These are phyloP conservation scores for Dryadomyces quercus-mongolicae DNA, from an alignment of 2,329 filamentous ascomycete genomes.

Conservation along the genomic window DNA sequence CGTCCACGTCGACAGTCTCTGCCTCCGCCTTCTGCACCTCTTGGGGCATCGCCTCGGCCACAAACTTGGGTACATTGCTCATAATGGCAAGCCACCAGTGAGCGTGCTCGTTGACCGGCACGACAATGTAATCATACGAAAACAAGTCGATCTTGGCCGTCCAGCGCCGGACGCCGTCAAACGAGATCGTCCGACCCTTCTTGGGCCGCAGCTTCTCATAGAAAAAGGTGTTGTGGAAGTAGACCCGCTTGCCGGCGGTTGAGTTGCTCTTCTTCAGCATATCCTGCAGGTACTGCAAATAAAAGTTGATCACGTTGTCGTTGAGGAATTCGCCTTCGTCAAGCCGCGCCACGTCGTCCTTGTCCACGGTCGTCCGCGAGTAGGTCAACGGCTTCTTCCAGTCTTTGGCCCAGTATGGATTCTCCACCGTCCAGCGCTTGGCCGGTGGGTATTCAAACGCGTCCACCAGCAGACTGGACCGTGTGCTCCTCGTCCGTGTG, in stretches of 20 bases:
- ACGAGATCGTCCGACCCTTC: constrained; percentile 56
- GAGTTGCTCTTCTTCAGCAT: constrained; percentile 41
- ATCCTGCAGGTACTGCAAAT: constrained; percentile 61
- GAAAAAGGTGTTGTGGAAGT: constrained; percentile 91
- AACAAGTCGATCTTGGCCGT: constrained; percentile 78
- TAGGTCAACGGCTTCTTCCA: constrained; percentile 52
- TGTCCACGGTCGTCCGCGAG: constrained; percentile 54
- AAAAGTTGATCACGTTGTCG: constrained; percentile 85
- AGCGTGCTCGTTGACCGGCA: constrained; percentile 75
- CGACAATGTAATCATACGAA: constrained; percentile 74
- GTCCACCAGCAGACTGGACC: neutral
- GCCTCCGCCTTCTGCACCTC: neutral
- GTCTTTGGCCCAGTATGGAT: constrained; percentile 5
- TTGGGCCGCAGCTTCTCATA: constrained; percentile 62
- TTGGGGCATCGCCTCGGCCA: constrained; percentile 17
- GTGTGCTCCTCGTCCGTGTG: neutral
- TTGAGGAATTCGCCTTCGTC: constrained; percentile 83
- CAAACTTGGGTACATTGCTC: constrained; percentile 66
- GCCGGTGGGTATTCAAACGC: neutral
- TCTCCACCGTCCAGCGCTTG: constrained; percentile 33
- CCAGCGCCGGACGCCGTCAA: constrained; percentile 77
- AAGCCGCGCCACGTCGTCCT: constrained; percentile 61
- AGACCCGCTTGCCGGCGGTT: constrained; percentile 51
- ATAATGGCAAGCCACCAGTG: constrained; percentile 98
- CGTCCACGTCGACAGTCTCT: neutral